Evolutionary conservation across 176 grass and related monocot species (phyloP).

Genomic region (Juncus inflexus): DNA sequence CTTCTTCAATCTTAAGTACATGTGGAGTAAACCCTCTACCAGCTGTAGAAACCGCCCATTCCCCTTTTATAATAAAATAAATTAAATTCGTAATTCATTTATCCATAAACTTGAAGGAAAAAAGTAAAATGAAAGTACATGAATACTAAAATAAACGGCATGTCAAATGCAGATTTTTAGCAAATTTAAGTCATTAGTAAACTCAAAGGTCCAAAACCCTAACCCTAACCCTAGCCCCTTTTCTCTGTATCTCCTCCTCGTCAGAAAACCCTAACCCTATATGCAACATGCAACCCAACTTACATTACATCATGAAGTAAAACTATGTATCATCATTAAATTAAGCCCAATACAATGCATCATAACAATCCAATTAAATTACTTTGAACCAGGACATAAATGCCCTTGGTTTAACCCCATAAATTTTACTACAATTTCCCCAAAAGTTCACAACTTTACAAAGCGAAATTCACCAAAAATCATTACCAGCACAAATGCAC

Average conservation of each 20-base stretch:
- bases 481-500: neutral
- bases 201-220: neutral
- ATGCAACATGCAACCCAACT: neutral
- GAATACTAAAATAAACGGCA: too few relatives aligned
- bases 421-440: neutral
- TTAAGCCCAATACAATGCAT: conserved; percentile 2
- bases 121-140: too few relatives aligned
- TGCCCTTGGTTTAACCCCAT: neutral
- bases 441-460: conserved; percentile 3
- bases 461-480: conserved; percentile 1
- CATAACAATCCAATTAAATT: too few relatives aligned
- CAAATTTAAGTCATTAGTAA: too few relatives aligned
- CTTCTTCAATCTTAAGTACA: conserved; percentile 70
- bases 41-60: conserved; percentile 89
- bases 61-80: conserved; percentile 45
- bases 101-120: too few relatives aligned
- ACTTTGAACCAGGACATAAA: too few relatives aligned
- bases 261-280: conserved; percentile 1
- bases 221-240: conserved; percentile 1
- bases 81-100: neutral
- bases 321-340: neutral
- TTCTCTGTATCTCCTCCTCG: neutral
- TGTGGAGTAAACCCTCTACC: conserved; percentile 98
- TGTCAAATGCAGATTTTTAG: too few relatives aligned
- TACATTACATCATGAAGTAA: conserved; percentile 4